These are phyloP conservation scores for Lactarius hengduanensis DNA, from an alignment of 768 basidiomycete species.

Conservation along the genomic window DNA sequence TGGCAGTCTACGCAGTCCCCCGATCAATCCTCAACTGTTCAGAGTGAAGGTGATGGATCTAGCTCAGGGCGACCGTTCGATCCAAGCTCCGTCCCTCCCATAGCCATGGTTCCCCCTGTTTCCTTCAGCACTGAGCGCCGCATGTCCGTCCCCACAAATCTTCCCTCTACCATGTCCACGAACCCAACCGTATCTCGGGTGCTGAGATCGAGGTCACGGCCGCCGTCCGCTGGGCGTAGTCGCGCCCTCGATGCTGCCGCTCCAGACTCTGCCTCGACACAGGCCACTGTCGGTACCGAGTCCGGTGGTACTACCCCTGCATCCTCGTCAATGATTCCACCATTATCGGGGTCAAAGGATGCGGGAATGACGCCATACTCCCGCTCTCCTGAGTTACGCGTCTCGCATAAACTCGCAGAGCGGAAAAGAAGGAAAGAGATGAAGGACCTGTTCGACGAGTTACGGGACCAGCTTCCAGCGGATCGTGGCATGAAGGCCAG, in stretches of 20 bases:
- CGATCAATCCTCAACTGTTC: conserved; percentile 39
- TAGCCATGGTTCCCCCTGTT: conserved; percentile 53
- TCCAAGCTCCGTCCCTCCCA: conserved; percentile 39
- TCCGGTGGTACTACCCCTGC: conserved; percentile 27
- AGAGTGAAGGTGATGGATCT: conserved; percentile 28
- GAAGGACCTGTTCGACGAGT: conserved; percentile 97
- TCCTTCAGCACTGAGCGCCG: conserved; percentile 64
- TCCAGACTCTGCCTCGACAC: conserved; percentile 35
- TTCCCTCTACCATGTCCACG: conserved; percentile 47
- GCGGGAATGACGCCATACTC: conserved; percentile 78
- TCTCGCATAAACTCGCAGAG: conserved; percentile 97
- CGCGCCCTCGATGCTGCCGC: conserved; percentile 42
- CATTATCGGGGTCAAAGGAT: conserved; percentile 32
- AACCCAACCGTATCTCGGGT: conserved; percentile 48
- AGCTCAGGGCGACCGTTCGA: conserved; percentile 48
- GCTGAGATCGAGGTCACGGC: conserved; percentile 48
- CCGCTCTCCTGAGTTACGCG: conserved; percentile 89
- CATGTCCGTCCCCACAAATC: conserved; percentile 62
- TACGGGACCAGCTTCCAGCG: conserved; percentile 88
- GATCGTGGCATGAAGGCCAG: conserved; percentile 94
- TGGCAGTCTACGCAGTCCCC: conserved; percentile 54
- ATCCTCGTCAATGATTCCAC: conserved; percentile 39
- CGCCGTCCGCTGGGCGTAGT: conserved; percentile 37
- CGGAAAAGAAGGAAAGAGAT: conserved; percentile 97
- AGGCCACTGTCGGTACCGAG: conserved; percentile 18